These are phyloP conservation scores for Cercospora brassicicola DNA, from an alignment of 2,329 filamentous ascomycete species.

Conservation along the genomic window DNA sequence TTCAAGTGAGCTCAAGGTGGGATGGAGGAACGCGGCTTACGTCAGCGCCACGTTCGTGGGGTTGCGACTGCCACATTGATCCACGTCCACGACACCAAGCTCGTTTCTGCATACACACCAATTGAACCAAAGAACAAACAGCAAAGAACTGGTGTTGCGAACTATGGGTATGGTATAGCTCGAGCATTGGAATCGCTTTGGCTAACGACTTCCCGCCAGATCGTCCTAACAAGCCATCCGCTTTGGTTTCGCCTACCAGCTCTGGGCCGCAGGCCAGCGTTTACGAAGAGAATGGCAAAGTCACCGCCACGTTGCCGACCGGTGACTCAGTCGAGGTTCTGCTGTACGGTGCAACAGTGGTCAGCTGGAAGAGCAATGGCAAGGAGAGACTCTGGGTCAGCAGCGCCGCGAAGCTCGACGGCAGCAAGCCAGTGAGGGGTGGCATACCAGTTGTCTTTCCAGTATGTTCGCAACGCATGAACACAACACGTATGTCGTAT, in stretches of 20 bases:
- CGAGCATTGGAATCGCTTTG: background rate
- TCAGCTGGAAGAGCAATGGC: slow-evolving; percentile 83
- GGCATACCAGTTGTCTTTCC: slow-evolving; percentile 93
- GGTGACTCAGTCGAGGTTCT: slow-evolving; percentile 84
- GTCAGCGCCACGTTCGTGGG: background rate
- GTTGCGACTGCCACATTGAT: background rate
- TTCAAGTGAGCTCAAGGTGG: background rate
- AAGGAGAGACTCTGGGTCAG: slow-evolving; percentile 43
- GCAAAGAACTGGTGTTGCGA: background rate
- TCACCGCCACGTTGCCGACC: slow-evolving; percentile 78
- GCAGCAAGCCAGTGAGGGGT: slow-evolving; percentile 83
- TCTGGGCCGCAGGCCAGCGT: slow-evolving; percentile 70
- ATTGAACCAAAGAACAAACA: background rate
- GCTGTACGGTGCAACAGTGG: slow-evolving; percentile 88
- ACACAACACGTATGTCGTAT: background rate
- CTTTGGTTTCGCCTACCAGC: slow-evolving; percentile 66
- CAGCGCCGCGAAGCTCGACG: slow-evolving; percentile 68
- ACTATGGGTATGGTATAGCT: slow-evolving; percentile 6
- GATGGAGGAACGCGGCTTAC: background rate
- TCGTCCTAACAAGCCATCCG: slow-evolving; percentile 77
- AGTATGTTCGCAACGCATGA: slow-evolving; percentile 53
- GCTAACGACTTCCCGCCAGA: slow-evolving; percentile 48
- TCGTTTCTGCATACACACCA: background rate
- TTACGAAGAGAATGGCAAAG: slow-evolving; percentile 67
- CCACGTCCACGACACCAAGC: background rate